A percentile compares a stretch with the other conserved stretches of the same genome.
phyloP scores from a whole-genome alignment of 192 early-diverging fungal genomes.

The Coemansia biformis region DNA sequence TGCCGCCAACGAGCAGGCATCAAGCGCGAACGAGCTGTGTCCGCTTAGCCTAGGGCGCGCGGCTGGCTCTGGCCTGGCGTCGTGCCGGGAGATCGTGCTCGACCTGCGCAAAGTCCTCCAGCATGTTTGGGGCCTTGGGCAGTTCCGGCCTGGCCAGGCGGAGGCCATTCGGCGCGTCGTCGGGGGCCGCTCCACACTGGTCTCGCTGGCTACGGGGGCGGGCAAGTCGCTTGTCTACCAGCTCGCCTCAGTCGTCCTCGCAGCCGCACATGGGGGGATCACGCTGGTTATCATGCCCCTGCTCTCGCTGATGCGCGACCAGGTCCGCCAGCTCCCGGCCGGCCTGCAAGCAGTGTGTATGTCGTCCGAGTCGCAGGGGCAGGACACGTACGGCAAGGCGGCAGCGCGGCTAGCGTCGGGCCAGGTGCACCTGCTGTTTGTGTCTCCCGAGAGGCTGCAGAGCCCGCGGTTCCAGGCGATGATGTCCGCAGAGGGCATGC shows the following conservation, averaged over 20 bases:
- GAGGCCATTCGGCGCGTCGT: constrained; percentile 50
- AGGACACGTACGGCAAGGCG: constrained; percentile 10
- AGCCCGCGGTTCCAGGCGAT: constrained; percentile 56
- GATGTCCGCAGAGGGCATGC: constrained; percentile 47
- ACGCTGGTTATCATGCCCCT: constrained; percentile 76
- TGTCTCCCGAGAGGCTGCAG: constrained; percentile 67
- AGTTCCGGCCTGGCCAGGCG: constrained; percentile 46
- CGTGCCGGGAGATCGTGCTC: constrained; percentile 5
- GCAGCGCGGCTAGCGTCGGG: constrained; percentile 44
- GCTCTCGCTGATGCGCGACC: constrained; percentile 82
- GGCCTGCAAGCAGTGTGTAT: constrained; percentile 59
- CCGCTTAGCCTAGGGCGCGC: neutral
- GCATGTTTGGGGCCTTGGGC: constrained; percentile 45
- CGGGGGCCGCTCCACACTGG: constrained; percentile 42
- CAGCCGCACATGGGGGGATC: constrained; percentile 26
- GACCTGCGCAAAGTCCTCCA: constrained; percentile 47
- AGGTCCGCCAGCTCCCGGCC: constrained; percentile 60
- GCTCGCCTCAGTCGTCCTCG: constrained; percentile 63
- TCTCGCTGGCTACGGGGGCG: constrained; percentile 56
- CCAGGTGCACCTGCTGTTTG: constrained; percentile 63
- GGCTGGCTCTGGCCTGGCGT: too few relatives aligned
- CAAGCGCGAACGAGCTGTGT: neutral
- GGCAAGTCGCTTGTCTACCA: constrained; percentile 81
- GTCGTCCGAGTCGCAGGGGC: constrained; percentile 42
- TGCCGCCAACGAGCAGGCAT: constrained; percentile 2